Evolutionary conservation across 1,139 yeast genomes (phyloP).

Genomic region (Lodderomyces elongisporus): DNA sequence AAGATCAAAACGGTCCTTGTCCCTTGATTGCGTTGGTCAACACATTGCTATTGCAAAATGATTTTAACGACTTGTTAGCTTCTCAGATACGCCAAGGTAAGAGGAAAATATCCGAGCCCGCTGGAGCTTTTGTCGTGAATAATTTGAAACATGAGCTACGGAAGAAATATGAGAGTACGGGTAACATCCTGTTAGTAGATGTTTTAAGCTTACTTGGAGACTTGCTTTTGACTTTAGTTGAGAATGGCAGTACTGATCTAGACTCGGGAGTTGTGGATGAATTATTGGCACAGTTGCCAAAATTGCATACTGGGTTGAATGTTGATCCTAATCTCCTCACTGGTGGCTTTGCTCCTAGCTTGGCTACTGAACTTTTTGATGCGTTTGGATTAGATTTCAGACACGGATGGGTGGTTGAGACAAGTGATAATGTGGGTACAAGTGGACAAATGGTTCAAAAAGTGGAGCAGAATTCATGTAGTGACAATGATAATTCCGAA

Average conservation of each 20-base stretch:
- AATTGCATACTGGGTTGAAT: conserved; percentile 65
- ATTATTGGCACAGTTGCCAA: conserved; percentile 52
- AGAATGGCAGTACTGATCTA: conserved; percentile 7
- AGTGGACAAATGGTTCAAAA: conserved; percentile 44
- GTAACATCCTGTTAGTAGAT: conserved; percentile 22
- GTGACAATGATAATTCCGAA: conserved; percentile 10
- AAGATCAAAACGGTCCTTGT: conserved; percentile 84
- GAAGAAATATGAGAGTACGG: conserved; percentile 11
- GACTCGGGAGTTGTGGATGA: conserved; percentile 23
- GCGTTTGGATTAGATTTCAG: conserved; percentile 37
- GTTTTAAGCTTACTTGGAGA: conserved; percentile 46
- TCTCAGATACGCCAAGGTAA: conserved; percentile 9
- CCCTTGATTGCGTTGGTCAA: conserved; percentile 81
- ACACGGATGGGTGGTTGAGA: conserved; percentile 50
- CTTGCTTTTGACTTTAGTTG: conserved; percentile 26
- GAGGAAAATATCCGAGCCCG: no score
- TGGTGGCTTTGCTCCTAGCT: conserved; percentile 51
- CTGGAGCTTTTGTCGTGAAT: no score
- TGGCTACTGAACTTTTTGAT: conserved; percentile 31
- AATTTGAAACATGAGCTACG: conserved; percentile 25
- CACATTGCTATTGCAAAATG: conserved; percentile 24
- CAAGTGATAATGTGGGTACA: no score
- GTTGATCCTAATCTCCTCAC: conserved; percentile 64
- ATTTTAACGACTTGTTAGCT: not conserved
- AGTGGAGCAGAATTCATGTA: not conserved